A percentile compares a stretch with the other conserved stretches of the same genome.
phyloP scores from a whole-genome alignment of 495 filamentous ascomycete genomes.

The Aspergillus conjunctus region DNA sequence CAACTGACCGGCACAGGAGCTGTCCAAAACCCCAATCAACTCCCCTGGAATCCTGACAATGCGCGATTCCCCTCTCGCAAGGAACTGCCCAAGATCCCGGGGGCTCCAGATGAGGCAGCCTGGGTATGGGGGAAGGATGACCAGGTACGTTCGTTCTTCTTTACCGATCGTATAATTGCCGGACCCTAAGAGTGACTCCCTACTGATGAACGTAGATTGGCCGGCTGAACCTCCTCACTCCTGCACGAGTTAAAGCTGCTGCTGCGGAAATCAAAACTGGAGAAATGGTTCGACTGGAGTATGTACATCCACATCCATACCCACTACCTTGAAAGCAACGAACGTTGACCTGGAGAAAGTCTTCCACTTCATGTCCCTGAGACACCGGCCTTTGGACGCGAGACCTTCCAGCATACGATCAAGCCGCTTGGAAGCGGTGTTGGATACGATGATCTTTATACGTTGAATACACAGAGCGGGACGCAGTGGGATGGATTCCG shows the following conservation, averaged over 20 bases:
- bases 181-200: no score
- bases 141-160: slow-evolving; percentile 34
- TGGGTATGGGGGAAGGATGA: slow-evolving; percentile 69
- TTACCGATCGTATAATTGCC: not conserved
- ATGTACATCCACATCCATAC: no score
- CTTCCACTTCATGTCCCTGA: slow-evolving; percentile 57
- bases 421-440: slow-evolving; percentile 43
- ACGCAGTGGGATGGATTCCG: slow-evolving; percentile 78
- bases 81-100: slow-evolving; percentile 51
- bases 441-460: slow-evolving; percentile 63
- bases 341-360: slow-evolving; percentile 33
- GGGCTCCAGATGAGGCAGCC: slow-evolving; percentile 52
- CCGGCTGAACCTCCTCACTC: slow-evolving; percentile 61
- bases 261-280: slow-evolving; percentile 55
- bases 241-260: slow-evolving; percentile 53
- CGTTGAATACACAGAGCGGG: slow-evolving; percentile 69
- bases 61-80: slow-evolving; percentile 54
- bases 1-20: slow-evolving; percentile 2
- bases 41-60: slow-evolving; percentile 59
- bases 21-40: slow-evolving; percentile 30
- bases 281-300: slow-evolving; percentile 55
- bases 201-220: no score
- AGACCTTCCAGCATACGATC: slow-evolving; percentile 55
- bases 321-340: no score
- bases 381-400: slow-evolving; percentile 52